Evolutionary conservation across 2,329 filamentous ascomycete species (phyloP).

Genomic region (Zymoseptoria tritici): DNA sequence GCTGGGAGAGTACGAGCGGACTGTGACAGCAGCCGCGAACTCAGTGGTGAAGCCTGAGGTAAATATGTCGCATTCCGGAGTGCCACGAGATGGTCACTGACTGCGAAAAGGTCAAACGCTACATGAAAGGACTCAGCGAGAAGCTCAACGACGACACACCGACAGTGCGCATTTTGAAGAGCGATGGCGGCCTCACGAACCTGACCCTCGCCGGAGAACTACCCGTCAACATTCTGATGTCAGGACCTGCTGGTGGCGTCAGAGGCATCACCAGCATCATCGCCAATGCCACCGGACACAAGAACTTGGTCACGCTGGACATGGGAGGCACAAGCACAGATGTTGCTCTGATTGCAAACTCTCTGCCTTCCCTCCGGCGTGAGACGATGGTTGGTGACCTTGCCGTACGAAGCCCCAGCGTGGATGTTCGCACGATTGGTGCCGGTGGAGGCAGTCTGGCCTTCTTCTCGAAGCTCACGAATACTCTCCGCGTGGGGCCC

Average conservation of each 20-base stretch:
- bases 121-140: slow-evolving; percentile 18
- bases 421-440: slow-evolving; percentile 22
- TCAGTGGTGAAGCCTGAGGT: slow-evolving; percentile 22
- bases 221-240: slow-evolving; percentile 24
- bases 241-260: slow-evolving; percentile 22
- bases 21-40: slow-evolving; percentile 21
- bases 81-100: background rate
- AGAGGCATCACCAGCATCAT: slow-evolving; percentile 23
- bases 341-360: slow-evolving; percentile 20
- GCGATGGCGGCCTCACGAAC: slow-evolving; percentile 22
- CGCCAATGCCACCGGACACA: slow-evolving; percentile 21
- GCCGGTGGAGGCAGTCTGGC: slow-evolving; percentile 23
- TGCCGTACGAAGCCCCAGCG: slow-evolving; percentile 19
- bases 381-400: slow-evolving; percentile 24
- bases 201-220: slow-evolving; percentile 18
- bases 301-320: slow-evolving; percentile 22
- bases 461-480: slow-evolving; percentile 21
- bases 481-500: slow-evolving; percentile 21
- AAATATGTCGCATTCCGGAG: background rate
- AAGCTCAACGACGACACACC: slow-evolving; percentile 20
- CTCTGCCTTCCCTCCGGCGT: slow-evolving; percentile 18
- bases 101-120: slow-evolving; percentile 13
- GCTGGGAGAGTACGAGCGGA: slow-evolving; percentile 23
- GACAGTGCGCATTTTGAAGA: slow-evolving; percentile 21
- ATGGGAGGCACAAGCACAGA: slow-evolving; percentile 24